These are phyloP conservation scores for Vitis riparia DNA, from an alignment of 164 flowering plant species.

Conservation along the genomic window DNA sequence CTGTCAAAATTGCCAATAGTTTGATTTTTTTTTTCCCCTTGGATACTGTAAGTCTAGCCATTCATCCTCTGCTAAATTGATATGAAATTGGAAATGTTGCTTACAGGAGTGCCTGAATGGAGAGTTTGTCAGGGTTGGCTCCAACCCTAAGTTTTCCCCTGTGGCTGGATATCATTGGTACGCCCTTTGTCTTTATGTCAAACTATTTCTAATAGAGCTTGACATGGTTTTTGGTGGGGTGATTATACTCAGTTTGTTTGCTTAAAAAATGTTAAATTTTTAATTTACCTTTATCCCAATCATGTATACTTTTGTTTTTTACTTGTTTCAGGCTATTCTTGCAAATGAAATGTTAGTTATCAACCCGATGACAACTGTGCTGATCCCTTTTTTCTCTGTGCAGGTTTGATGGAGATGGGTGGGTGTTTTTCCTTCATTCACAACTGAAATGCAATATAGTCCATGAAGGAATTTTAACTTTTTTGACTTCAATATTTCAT, in stretches of 20 bases:
- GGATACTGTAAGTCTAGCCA: too few relatives aligned
- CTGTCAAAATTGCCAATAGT: too few relatives aligned
- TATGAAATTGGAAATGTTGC: too few relatives aligned
- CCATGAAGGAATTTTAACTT: not conserved
- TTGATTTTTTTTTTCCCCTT: too few relatives aligned
- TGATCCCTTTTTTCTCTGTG: constrained; percentile 28
- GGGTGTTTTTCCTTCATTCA: constrained; percentile 27
- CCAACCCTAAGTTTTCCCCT: constrained; percentile 88
- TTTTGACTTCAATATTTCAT: not conserved
- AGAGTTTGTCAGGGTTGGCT: constrained; percentile 94
- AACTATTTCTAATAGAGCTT: not conserved
- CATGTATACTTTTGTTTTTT: not conserved
- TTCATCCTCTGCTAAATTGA: too few relatives aligned
- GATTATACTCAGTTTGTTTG: too few relatives aligned
- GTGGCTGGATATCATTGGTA: constrained; percentile 98
- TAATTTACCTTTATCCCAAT: too few relatives aligned
- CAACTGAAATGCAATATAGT: not conserved
- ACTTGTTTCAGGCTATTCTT: not conserved
- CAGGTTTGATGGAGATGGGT: constrained; percentile 99
- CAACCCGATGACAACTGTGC: not conserved
- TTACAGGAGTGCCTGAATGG: constrained; percentile 90
- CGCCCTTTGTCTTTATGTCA: not conserved
- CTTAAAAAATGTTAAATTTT: too few relatives aligned
- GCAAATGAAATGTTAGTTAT: not conserved
- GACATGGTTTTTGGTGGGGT: too few relatives aligned